Evolutionary conservation across 78 protist species (phyloP).

Genomic region (Dictyostelium discoideum): dicty_2.7 NC_007089.4:977501-978000

Average conservation of each 20-base stretch:
- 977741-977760: conserved; percentile 68
- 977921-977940: conserved; percentile 70
- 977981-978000: conserved; percentile 85
- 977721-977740: conserved; percentile 79
- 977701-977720: conserved; percentile 84
- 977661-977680: conserved; percentile 85
- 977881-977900: conserved; percentile 80
- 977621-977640: conserved; percentile 85
- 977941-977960: conserved; percentile 82
- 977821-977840: no score
- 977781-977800: neutral
- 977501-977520: conserved; percentile 77
- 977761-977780: no score
- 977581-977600: conserved; percentile 89
- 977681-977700: conserved; percentile 87
- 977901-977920: conserved; percentile 88
- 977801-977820: no score
- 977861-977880: conserved; percentile 9
- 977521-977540: conserved; percentile 68
- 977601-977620: conserved; percentile 77
- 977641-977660: conserved; percentile 88
- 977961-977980: conserved; percentile 48
- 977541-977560: conserved; percentile 81
- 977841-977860: neutral
- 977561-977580: conserved; percentile 85